Evolutionary conservation across 2,329 filamentous ascomycete genomes (phyloP), one percentile per base, ranked within the genome.

Genomic region (Penicillium corylophilum): DNA sequence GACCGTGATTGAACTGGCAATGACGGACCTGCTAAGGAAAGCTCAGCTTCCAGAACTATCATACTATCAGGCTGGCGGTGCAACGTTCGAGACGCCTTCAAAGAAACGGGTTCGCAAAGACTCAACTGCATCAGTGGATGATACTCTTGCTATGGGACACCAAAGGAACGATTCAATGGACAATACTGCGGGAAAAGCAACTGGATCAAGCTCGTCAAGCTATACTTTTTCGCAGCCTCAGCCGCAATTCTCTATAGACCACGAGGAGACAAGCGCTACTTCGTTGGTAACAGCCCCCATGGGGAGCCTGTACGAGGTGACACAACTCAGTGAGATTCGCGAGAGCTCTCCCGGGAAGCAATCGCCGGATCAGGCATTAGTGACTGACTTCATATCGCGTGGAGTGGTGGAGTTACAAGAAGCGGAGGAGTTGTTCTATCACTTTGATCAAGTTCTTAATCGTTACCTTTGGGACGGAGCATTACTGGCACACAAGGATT

Each of bases 321-420:
- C 77, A 2, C 71, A 77, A 54, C 49, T 73, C 49, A 71, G 70
- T 46, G 68, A 73, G 51, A 68, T 70, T 16, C 65, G 68, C 15
- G 66, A 65, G 33, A 67, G 63, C 15, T 70, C 68, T 1, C 67
- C 66, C 2, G 64, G 59, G 31, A 61, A 66, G 36, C 60, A 67
- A 15, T 58, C 64, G 2, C 62, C 68, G 4, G 69, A 72, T 29
- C 67, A 66, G 31, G 66, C 64, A 35, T 58, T 73, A 35, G 67
- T 69, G 50, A 71, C 67, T n/a, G 79, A 82, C 61, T 77, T 81
- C 55, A 78, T 81, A 43, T 78, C 78, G 1, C 71, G 74, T 41
- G 78, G 79, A 7, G 64, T 78, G 7, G 64, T 82, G 20, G 72
- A 71, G 56, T 60, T 75, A 44, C 68, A 74, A 50, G 71, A 75